Evolutionary conservation across 2,329 filamentous ascomycete species (phyloP), one percentile per base, ranked within the genome.

Genomic region (Fusarium newnesense): DNA sequence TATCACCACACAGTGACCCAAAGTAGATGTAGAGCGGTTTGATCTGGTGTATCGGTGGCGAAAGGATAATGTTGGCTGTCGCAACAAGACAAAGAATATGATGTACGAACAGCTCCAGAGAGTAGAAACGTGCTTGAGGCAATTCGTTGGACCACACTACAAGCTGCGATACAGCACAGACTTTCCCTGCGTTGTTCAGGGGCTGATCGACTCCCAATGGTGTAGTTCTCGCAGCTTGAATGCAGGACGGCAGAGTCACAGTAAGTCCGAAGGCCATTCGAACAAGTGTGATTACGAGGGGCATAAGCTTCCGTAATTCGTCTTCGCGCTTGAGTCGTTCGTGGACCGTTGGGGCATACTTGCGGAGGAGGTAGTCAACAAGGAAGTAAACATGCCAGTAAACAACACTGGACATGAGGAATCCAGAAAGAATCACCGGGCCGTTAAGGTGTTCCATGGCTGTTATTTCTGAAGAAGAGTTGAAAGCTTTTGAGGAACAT

Each of bases 211-310:
- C 60, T 9, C 75, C 75, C 75, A 72, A 78, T 1, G 70, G 61
- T 10, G 77, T 77, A 4, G 69, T 76, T 16, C 47, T 24, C 8
- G 63, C 70, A 10, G 75, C 77, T 18, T 70, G 42, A 10, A 71
- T 10, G 46, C 74, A 79, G 2, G 66, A 70, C 13, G 70, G 77
- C 18, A 71, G 58, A 7, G 68, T 69, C 24, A 76, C n/a, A 43
- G 72, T 56, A 37, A 80, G 67, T 34, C 81, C 78, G 54, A 82
- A 76, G 43, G 81, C 42, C 46, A 67, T 69, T 10, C 77, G 72
- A 15, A 76, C 49, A 2, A 67, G 44, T 36, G 76, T 62, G 24
- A 74, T 46, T 2, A 78, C 49, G 39, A 74, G 16, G 12, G 75
- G 75, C 2, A 60, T 49, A 26, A 78, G 70, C 44, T 62, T 72